Evolutionary conservation across 768 basidiomycete species (phyloP), one percentile per base, ranked within the genome.

Genomic region (Boletus coccyginus): DNA sequence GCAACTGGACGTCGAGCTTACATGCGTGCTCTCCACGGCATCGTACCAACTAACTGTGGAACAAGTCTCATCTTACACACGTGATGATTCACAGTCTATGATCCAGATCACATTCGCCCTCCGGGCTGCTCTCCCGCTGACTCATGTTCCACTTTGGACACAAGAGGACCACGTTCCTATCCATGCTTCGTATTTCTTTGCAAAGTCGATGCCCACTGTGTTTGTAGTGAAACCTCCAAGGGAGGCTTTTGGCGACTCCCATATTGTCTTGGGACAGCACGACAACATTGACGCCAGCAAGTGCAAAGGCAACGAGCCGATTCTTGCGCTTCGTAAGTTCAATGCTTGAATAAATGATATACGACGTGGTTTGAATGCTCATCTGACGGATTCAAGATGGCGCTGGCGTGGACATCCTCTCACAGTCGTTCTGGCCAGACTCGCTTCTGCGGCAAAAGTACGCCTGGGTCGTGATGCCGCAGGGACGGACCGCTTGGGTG

Each of bases 401-500:
- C 3, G 93, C 94, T 1, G 94, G 94, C 2, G 90, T 91, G 6
- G 87, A 94, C 57, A 79, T 91, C 9, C 56, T 84, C 39, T 57
- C 62, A 7, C 66, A 74, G 29, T 60, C 77, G 0, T 84, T 87
- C 56, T 94, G 89, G 89, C 66, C 74, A 0, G 77, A 84, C 16
- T 78, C 88, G 1, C 70, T 94, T 13, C 81, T 85, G 2, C 74
- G 76, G 7, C 84, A 85, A 53, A 62, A 74, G 27, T 72, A 73
- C 8, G 86, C 82, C 53, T 97, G 94, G 94, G 73, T 88, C 11
- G 73, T 95, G 19, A 72, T 88, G n/a, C 90, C 94, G 0, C 81
- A 84, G n/a, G 94, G 94, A 0, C 76, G 86, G 50, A 94, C 89
- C 2, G 81, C 87, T 29, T 96, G 94, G 94, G 90, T 87, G 66